Evolutionary conservation across 1,139 yeast genomes (phyloP).

Genomic region (Kurtzmaniella quercitrusa): DNA sequence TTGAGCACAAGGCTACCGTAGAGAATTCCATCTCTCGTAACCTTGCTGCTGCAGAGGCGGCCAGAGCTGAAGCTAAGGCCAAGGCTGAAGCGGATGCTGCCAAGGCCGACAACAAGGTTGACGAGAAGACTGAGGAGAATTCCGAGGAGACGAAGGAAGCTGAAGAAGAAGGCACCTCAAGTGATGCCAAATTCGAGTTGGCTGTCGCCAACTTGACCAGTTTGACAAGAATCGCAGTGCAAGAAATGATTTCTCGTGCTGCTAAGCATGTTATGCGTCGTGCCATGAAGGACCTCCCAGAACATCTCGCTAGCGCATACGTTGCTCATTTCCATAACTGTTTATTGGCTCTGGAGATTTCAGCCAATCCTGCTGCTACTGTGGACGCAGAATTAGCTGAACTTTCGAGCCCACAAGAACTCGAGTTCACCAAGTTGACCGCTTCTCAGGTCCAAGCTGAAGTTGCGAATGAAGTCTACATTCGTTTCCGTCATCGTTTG

Average conservation of each 20-base stretch:
- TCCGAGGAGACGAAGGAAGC: conserved; percentile 29
- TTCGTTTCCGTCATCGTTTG: conserved; percentile 61
- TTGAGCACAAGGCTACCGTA: conserved; percentile 19
- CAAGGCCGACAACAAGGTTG: conserved; percentile 18
- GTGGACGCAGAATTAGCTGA: conserved; percentile 39
- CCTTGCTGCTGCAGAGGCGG: conserved; percentile 19
- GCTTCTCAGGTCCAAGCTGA: conserved; percentile 39
- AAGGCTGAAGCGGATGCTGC: conserved; percentile 11
- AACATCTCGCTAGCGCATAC: conserved; percentile 51
- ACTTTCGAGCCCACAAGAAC: conserved; percentile 40
- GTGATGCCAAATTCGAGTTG: conserved; percentile 43
- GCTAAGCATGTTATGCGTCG: conserved; percentile 69
- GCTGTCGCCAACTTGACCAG: conserved; percentile 40
- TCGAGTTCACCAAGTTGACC: conserved; percentile 43
- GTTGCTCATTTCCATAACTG: conserved; percentile 73
- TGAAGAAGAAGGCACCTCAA: conserved; percentile 24
- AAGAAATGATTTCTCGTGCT: conserved; percentile 78
- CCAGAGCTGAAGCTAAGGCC: conserved; percentile 22
- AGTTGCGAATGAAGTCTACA: conserved; percentile 48
- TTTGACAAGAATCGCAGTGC: conserved; percentile 46
- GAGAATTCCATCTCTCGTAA: conserved; percentile 19
- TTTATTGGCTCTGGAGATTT: conserved; percentile 52
- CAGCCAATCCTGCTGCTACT: conserved; percentile 37
- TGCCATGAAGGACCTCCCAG: conserved; percentile 45
- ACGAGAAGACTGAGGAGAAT: conserved; percentile 23